Evolutionary conservation across 192 early-diverging fungal species (phyloP).

Genomic region (Mortierella hygrophila): DNA sequence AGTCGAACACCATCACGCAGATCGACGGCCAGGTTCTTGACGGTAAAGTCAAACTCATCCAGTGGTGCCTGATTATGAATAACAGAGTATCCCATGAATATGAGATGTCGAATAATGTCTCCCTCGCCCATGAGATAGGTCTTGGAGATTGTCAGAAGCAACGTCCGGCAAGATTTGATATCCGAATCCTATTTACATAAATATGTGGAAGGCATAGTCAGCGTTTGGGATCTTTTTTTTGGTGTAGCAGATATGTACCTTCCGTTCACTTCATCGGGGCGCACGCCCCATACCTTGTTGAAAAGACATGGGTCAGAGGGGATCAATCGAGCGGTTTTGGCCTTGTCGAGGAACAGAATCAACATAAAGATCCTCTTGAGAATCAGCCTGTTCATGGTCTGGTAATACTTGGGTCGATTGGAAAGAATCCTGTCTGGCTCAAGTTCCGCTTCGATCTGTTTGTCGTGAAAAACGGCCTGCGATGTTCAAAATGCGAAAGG

Average conservation of each 20-base stretch:
- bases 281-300: conserved; percentile 27
- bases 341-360: conserved; percentile 56
- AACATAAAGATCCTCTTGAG: conserved; percentile 53
- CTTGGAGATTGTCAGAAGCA: conserved; percentile 39
- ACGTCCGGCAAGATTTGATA: conserved; percentile 33
- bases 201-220: background rate
- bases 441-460: conserved; percentile 30
- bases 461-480: conserved; percentile 54
- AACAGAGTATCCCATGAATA: conserved; percentile 54
- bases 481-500: background rate
- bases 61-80: conserved; percentile 43
- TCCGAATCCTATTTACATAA: conserved; percentile 29
- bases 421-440: conserved; percentile 49
- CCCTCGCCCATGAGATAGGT: conserved; percentile 53
- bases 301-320: conserved; percentile 56
- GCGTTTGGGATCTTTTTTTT: too few species aligned
- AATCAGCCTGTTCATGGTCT: conserved; percentile 47
- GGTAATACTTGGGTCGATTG: conserved; percentile 38
- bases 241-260: background rate
- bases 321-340: conserved; percentile 43
- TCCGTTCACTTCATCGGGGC: background rate
- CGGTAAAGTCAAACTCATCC: conserved; percentile 52
- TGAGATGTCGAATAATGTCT: conserved; percentile 46
- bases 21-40: conserved; percentile 51
- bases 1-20: conserved; percentile 51